Base-by-base conservation (phyloP, 495 filamentous ascomycete genomes). In the Penicillium riverlandense region DNA sequence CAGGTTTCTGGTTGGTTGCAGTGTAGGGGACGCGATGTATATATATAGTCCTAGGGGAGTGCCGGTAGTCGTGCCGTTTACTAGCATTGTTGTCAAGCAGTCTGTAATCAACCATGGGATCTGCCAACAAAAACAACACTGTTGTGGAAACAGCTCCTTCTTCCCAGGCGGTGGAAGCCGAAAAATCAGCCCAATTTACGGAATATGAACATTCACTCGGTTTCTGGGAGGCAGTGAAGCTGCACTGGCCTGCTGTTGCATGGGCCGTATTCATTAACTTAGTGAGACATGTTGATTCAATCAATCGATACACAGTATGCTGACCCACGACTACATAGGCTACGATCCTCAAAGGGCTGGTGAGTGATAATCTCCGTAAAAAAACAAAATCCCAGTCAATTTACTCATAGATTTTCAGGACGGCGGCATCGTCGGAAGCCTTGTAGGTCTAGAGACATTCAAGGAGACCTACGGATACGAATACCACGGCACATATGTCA, bases 261-360 rank as follows among this genome's bases (percentile, higher is more conserved):
- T 65, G 61, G 61, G 55, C 52, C 0, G 34, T 59, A 29, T 58
- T 65, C 35, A 62, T 65, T 50, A 65, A 65, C 29, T 35, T 62
- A 43, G 57, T 57, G 48, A 14, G 33, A 7, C 10, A 10, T 8
- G 11, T 9, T 37, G 15, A 36, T 9, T 27, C 13, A 8, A 38
- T 5, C 13, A n/a, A 9, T 1, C 9, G 8, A 9, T 33, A 5
- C 31, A 33, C 2, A 9, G n/a, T 33, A 33, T 33, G 31, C 31
- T 33, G n/a, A 33, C 31, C 31, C 31, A 9, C n/a, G 31, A 9
- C 9, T 9, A 5, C n/a, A 33, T 33, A 33, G 31, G 31, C 31
- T 9, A 33, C 31, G n/a, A 33, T 33, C 5, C 31, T 33, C 31
- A 33, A 33, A 33, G 31, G 31, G 9, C 31, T 33, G 31, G 31